Evolutionary conservation across 208 protist genomes (phyloP), one percentile per base, ranked within the genome.

Genomic region (Phytomonas sp.): DNA sequence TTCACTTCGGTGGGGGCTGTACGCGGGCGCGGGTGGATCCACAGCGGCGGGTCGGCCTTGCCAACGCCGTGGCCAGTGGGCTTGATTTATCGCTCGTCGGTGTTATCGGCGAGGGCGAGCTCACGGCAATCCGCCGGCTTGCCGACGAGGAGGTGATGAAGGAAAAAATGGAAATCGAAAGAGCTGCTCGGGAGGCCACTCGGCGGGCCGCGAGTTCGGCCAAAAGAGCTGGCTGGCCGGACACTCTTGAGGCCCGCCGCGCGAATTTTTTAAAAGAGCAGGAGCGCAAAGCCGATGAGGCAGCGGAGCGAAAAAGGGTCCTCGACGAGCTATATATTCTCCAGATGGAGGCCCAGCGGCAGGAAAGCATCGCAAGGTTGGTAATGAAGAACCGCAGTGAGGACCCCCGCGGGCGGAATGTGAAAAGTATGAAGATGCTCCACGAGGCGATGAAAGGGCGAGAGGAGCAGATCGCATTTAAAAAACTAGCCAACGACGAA

Each of bases 1-100:
- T 30, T 7, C 56, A 61, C 56, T 61, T 31, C 29, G 56, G n/a
- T 26, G 19, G 31, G 29, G 49, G 71, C 63, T 52, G 4, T 29
- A 82, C 84, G 8, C 87, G 91, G 14, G 91, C 81, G 8, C 87
- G 91, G 19, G 73, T 66, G 31, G 91, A 95, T 62, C 79, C 71
- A 7, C 74, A 33, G 30, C 87, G 91, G 4, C 83, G 74, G 37
- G 72, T 88, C 26, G 91, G 91, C 63, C 88, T 85, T 40, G 86
- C 86, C 42, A 95, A 95, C 74, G 88, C 88, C 29, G 86, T 95
- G n/a, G 91, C 91, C 2, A 42, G 70, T n/a, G 88, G 88, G 6
- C 33, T 81, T 23, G 71, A 87, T 64, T 42, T 90, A 10, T 76
- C 75, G 26, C 82, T 79, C 64, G 80, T 91, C 16, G 80, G 80